Evolutionary conservation across 2,329 filamentous ascomycete species (phyloP), one percentile per base, ranked within the genome.

Genomic region (Didymella lethalis): DNA sequence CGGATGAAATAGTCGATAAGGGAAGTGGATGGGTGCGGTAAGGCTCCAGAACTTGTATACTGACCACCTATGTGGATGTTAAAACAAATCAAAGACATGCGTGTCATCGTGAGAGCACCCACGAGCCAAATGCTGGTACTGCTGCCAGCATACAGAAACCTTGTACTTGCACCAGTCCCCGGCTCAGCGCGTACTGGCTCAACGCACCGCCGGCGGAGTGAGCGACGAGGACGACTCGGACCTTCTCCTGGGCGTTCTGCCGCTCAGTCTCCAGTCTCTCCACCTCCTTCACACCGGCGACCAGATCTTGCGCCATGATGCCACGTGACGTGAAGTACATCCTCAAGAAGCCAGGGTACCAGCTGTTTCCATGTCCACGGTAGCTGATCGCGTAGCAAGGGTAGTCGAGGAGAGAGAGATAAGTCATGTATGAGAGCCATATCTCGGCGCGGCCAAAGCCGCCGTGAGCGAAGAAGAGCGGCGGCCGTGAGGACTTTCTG

Each of bases 381-480:
- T 82, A 76, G 7, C 81, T 85, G 32, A 85, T 63, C 11, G 84
- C 83, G 64, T 85, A 86, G 68, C 81, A 82, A 0, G 80, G 76
- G 59, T 83, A 77, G 14, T 81, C 79, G 18, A 64, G 63, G 5
- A 71, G 62, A 3, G 81, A 75, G 5, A 86, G 80, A 64, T 77
- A 83, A 25, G 72, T 74, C 77, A 86, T 81, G 64, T 83, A 86
- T 43, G 80, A 77, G 8, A 80, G 74, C 82, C 83, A 86, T 20
- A 85, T 78, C 68, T 79, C 80, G 7, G 84, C 85, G 53, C 77
- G 77, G 40, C 83, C 84, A 76, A 85, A 84, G 48, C 83, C 83
- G 38, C 84, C 84, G 62, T 86, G 84, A 32, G 80, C 75, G 71
- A 86, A 85, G 73, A 85, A 79, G 12, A 85, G 68, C 2, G 81